phyloP scores from a whole-genome alignment of 768 basidiomycete species.

The Phylloporus arenicola region DNA sequence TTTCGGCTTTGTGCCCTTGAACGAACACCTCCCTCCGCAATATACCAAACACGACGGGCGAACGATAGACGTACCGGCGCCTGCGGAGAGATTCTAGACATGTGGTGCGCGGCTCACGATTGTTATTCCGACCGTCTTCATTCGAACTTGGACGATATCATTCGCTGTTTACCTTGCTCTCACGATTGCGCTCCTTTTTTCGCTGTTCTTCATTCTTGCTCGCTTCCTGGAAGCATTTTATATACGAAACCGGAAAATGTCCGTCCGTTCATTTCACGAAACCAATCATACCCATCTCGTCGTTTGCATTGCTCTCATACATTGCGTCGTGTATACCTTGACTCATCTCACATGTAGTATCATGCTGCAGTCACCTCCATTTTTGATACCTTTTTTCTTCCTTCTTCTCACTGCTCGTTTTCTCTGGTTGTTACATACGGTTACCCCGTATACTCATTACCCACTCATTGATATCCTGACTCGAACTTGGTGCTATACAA shows the following conservation, averaged over 20 bases:
- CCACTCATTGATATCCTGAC: slow-evolving; percentile 31
- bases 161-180: slow-evolving; percentile 24
- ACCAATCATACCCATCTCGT: slow-evolving; percentile 30
- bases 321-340: slow-evolving; percentile 36
- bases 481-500: slow-evolving; percentile 17
- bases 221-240: slow-evolving; percentile 25
- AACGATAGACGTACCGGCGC: slow-evolving; percentile 36
- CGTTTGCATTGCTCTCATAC: slow-evolving; percentile 34
- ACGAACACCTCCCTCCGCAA: slow-evolving; percentile 63
- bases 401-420: slow-evolving; percentile 4
- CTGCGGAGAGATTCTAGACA: slow-evolving; percentile 27
- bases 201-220: slow-evolving; percentile 21
- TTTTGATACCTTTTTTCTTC: slow-evolving; percentile 31
- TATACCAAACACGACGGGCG: slow-evolving; percentile 54
- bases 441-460: slow-evolving; percentile 36
- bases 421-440: slow-evolving; percentile 30
- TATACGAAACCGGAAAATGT: slow-evolving; percentile 33
- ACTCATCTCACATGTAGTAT: slow-evolving; percentile 34
- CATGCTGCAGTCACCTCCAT: slow-evolving; percentile 29
- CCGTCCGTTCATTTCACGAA: slow-evolving; percentile 33
- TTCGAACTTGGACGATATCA: slow-evolving; percentile 30
- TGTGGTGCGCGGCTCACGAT: slow-evolving; percentile 25
- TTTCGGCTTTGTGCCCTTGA: slow-evolving; percentile 81
- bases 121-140: slow-evolving; percentile 27
- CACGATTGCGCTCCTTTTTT: slow-evolving; percentile 32